Percentiles rank a stretch among this genome's conserved stretches.
Evolutionary conservation across 306 rosid genomes (phyloP).

Genomic region (Begonia loranthoides): DNA sequence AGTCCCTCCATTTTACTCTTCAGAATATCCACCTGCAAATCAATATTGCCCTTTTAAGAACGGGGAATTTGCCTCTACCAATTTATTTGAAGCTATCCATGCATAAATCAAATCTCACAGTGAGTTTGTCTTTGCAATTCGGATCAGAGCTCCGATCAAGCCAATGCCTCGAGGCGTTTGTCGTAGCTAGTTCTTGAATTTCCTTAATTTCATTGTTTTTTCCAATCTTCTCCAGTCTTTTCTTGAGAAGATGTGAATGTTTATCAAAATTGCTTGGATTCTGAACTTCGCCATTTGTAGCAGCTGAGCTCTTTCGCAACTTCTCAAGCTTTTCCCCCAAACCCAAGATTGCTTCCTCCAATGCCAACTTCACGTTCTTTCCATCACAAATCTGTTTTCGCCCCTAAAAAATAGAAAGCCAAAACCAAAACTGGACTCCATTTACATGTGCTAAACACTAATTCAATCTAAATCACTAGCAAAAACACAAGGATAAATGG

Average conservation of each 20-base stretch:
- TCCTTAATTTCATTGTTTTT: conserved; percentile 7
- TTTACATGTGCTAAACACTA: too few relatives aligned
- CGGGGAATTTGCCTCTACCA: background rate
- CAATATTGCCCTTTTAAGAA: background rate
- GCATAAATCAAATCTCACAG: too few relatives aligned
- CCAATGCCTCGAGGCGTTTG: too few relatives aligned
- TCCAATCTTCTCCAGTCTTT: conserved; percentile 41
- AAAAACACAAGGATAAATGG: too few relatives aligned
- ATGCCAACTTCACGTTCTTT: conserved; percentile 19
- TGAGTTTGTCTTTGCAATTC: background rate
- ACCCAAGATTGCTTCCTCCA: conserved; percentile 54
- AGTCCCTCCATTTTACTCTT: conserved; percentile 83
- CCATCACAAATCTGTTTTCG: conserved; percentile 54
- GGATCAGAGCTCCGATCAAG: conserved; percentile 1
- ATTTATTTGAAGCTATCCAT: too few relatives aligned
- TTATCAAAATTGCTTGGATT: conserved; percentile 46
- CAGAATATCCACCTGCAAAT: conserved; percentile 60
- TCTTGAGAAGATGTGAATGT: conserved; percentile 40
- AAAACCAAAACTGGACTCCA: background rate
- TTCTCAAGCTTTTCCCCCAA: conserved; percentile 53
- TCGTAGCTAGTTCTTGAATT: too few relatives aligned
- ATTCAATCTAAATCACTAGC: too few relatives aligned
- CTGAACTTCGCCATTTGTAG: conserved; percentile 18
- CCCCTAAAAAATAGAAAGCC: conserved; percentile 34
- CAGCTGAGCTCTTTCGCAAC: conserved; percentile 38